These are phyloP conservation scores for Mortierella alpina DNA, from an alignment of 192 early-diverging fungal genomes.

Conservation along the genomic window DNA sequence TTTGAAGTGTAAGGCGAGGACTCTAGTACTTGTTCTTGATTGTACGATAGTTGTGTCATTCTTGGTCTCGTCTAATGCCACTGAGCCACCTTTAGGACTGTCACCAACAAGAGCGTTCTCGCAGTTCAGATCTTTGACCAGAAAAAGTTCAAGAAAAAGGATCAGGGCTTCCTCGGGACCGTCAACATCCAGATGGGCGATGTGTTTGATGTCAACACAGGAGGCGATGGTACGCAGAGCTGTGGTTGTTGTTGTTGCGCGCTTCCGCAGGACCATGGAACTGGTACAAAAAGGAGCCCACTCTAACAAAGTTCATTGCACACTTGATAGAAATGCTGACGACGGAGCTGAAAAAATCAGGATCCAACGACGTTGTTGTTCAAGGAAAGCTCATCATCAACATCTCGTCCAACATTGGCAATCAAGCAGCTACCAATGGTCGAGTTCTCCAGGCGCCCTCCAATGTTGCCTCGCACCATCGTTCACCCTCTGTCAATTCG, in stretches of 20 bases:
- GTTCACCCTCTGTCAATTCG: conserved; percentile 28
- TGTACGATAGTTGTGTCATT: background rate
- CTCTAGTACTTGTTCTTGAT: background rate
- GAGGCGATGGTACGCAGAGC: conserved; percentile 68
- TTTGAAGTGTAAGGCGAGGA: conserved; percentile 73
- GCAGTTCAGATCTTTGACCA: conserved; percentile 98
- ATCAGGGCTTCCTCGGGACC: conserved; percentile 91
- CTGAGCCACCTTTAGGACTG: conserved; percentile 56
- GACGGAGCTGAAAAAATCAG: conserved; percentile 86
- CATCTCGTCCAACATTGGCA: conserved; percentile 66
- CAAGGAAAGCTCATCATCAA: conserved; percentile 86
- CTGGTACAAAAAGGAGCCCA: too few species aligned
- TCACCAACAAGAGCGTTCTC: conserved; percentile 79
- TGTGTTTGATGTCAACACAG: conserved; percentile 79
- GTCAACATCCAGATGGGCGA: conserved; percentile 86
- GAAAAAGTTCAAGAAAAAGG: conserved; percentile 92
- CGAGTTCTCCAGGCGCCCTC: conserved; percentile 26
- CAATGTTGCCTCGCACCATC: conserved; percentile 53
- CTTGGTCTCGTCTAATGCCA: background rate
- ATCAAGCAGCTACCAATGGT: conserved; percentile 1
- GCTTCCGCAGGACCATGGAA: too few species aligned
- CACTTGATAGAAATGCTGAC: conserved; percentile 78
- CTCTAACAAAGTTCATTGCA: background rate
- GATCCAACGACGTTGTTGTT: conserved; percentile 75
- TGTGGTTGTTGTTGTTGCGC: conserved; percentile 16